Percentiles rank a stretch among this genome's conserved stretches.
Evolutionary conservation across 495 filamentous ascomycete genomes (phyloP).

Genomic region (Xylaria sp.): DNA sequence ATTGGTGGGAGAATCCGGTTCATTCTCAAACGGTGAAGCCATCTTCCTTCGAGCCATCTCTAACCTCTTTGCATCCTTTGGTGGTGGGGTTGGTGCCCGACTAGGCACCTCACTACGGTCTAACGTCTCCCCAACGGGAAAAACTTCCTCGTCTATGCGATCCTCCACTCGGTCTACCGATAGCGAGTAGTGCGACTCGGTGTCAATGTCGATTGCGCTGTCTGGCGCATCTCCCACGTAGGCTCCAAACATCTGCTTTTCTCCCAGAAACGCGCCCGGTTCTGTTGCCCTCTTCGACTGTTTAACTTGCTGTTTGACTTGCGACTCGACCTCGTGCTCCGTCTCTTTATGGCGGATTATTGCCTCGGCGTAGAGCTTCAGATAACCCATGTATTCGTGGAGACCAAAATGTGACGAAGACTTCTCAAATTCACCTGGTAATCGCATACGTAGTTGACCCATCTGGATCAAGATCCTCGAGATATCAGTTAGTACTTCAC

Average conservation of each 20-base stretch:
- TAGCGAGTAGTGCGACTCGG: constrained; percentile 35
- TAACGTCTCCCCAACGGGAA: constrained; percentile 41
- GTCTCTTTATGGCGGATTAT: constrained; percentile 34
- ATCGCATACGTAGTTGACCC: constrained; percentile 37
- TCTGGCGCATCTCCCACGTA: constrained; percentile 49
- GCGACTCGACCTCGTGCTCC: constrained; percentile 33
- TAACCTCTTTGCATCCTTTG: constrained; percentile 43
- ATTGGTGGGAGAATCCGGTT: constrained; percentile 28
- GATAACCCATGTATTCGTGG: constrained; percentile 43
- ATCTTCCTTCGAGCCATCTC: constrained; percentile 33
- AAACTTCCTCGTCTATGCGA: constrained; percentile 29
- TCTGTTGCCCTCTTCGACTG: constrained; percentile 15
- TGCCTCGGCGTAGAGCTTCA: constrained; percentile 42
- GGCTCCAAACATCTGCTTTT: constrained; percentile 35
- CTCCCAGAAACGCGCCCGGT: constrained; percentile 38
- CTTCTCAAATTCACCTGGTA: constrained; percentile 43
- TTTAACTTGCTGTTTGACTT: constrained; percentile 26
- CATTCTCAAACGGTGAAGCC: constrained; percentile 32
- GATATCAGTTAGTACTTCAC: constrained; percentile 38
- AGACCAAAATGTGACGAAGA: constrained; percentile 42
- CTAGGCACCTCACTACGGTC: constrained; percentile 39
- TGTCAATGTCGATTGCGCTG: constrained; percentile 50
- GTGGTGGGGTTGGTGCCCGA: constrained; percentile 48
- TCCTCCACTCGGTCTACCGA: constrained; percentile 13
- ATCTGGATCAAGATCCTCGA: constrained; percentile 40